Base-by-base conservation (phyloP, 2,329 filamentous ascomycete genomes). In the Botrytis sinoallii region DNA sequence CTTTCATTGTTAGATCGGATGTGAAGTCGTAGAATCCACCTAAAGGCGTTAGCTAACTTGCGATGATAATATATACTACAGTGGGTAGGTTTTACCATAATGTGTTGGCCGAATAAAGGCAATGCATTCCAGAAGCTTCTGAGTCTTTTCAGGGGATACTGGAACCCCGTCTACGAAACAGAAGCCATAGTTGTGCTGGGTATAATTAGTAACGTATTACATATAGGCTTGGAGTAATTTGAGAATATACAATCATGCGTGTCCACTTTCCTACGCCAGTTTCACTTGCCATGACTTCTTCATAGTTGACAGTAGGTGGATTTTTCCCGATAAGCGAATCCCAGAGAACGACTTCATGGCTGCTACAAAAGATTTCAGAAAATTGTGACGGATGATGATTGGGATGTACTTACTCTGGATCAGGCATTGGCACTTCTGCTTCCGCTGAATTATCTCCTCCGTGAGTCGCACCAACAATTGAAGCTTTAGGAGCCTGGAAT, bases 101-200 rank as follows among this genome's bases (percentile, higher is more conserved):
- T 98, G 96, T 0, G 96, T 99, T 75, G 91, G 87, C 29, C 95
- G 89, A 78, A 98, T 95, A 76, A 95, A 95, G 0, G 94, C 89
- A 76, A 99, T 97, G 72, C 90, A 89, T 79, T 93, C 88, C 3
- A 98, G 85, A 1, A 98, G 85, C n/a, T 84, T 81, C 82, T 95
- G 83, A 0, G 95, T 98, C 9, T 90, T 87, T 76, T 91, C 86
- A 0, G 93, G 92, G 8, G 87, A 87, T 1, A 89, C 84, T 20
- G 94, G 93, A 22, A 91, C 91, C 61, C 86, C 85, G 66, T 90
- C 86, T 25, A 98, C 89, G 79, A 95, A 95, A 78, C 88, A 93
- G 80, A 97, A 94, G 4, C 95, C 95, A 75, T 88, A 89, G 75
- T 84, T 81, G 74, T 88, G 88, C 92, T 95, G 75, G 40, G 71